These are phyloP conservation scores for Ceratobasidium sp. DNA, from an alignment of 1,284 basidiomycete genomes.

Conservation along the genomic window DNA sequence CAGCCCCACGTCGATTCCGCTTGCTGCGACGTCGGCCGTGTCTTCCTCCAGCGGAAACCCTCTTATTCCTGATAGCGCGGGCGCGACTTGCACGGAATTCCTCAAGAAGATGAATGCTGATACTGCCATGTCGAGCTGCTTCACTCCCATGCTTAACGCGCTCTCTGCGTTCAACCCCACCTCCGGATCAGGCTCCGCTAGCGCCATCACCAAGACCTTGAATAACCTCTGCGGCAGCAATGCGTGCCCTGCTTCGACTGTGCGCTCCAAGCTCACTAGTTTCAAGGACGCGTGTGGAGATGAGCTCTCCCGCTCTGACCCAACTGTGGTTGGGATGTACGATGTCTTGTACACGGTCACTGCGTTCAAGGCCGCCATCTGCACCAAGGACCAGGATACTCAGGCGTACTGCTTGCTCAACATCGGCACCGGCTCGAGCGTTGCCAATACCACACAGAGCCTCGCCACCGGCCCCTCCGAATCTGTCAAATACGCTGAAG, in stretches of 20 bases:
- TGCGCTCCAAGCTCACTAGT: slow-evolving; percentile 69
- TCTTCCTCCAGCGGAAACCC: slow-evolving; percentile 53
- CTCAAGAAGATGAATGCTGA: slow-evolving; percentile 72
- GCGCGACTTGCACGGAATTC: slow-evolving; percentile 67
- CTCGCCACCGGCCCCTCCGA: slow-evolving; percentile 44
- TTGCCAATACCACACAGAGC: slow-evolving; percentile 47
- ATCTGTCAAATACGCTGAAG: slow-evolving; percentile 42
- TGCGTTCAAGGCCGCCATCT: slow-evolving; percentile 74
- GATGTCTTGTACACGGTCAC: slow-evolving; percentile 78
- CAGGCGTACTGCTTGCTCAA: slow-evolving; percentile 73
- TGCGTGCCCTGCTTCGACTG: slow-evolving; percentile 66
- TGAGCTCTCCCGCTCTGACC: slow-evolving; percentile 68
- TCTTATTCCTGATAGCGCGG: slow-evolving; percentile 72
- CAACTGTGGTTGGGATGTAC: slow-evolving; percentile 71
- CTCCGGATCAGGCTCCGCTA: slow-evolving; percentile 55
- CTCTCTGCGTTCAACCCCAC: slow-evolving; percentile 69
- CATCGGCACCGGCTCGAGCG: slow-evolving; percentile 55
- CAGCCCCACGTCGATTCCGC: too few species aligned
- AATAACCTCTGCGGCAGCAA: slow-evolving; percentile 65
- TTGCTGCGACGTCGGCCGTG: not conserved
- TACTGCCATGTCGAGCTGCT: slow-evolving; percentile 67
- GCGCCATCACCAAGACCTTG: slow-evolving; percentile 65
- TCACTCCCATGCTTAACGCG: slow-evolving; percentile 69
- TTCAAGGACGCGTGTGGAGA: slow-evolving; percentile 75
- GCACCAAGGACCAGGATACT: slow-evolving; percentile 72